Percentiles rank a stretch among this genome's conserved stretches.
phyloP scores from a whole-genome alignment of 495 filamentous ascomycete species.

The Recurvomyces mirabilis region DNA sequence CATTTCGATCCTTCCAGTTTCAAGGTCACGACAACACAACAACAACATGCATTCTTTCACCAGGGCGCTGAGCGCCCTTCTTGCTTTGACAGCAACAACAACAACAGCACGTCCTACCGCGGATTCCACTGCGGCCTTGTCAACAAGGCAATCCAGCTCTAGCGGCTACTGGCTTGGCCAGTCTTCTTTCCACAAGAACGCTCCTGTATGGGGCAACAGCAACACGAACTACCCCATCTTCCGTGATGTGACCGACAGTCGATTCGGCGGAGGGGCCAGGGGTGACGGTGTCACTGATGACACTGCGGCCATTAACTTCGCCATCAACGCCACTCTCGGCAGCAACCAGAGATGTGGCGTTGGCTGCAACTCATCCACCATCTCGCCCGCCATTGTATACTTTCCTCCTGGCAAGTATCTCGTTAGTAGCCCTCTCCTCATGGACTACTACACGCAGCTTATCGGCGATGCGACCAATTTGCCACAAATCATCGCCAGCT shows the following conservation, averaged over 20 bases:
- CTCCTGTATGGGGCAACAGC: constrained; percentile 50
- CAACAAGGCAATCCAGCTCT: no score
- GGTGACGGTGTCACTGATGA: constrained; percentile 40
- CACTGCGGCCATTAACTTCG: constrained; percentile 43
- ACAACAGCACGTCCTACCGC: constrained; percentile 5
- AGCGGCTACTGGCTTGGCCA: constrained; percentile 59
- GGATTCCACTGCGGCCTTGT: background rate
- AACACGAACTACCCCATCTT: constrained; percentile 28
- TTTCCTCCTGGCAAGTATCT: constrained; percentile 53
- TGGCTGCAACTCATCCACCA: constrained; percentile 40
- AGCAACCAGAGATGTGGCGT: constrained; percentile 39
- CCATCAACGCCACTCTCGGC: constrained; percentile 41
- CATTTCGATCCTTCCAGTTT: constrained; percentile 8
- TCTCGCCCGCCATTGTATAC: constrained; percentile 40
- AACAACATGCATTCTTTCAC: constrained; percentile 15
- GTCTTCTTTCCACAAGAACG: constrained; percentile 55
- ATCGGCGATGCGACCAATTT: constrained; percentile 54
- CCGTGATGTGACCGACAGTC: constrained; percentile 40
- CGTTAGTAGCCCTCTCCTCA: constrained; percentile 46
- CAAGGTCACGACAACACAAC: background rate
- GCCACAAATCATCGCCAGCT: constrained; percentile 66
- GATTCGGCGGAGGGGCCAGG: no score
- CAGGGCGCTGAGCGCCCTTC: constrained; percentile 19
- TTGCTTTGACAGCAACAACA: constrained; percentile 5
- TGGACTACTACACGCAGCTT: constrained; percentile 57